Evolutionary conservation across 139 green algal genomes (phyloP), one percentile per base, ranked within the genome.

Genomic region (Ettlia oleoabundans): DNA sequence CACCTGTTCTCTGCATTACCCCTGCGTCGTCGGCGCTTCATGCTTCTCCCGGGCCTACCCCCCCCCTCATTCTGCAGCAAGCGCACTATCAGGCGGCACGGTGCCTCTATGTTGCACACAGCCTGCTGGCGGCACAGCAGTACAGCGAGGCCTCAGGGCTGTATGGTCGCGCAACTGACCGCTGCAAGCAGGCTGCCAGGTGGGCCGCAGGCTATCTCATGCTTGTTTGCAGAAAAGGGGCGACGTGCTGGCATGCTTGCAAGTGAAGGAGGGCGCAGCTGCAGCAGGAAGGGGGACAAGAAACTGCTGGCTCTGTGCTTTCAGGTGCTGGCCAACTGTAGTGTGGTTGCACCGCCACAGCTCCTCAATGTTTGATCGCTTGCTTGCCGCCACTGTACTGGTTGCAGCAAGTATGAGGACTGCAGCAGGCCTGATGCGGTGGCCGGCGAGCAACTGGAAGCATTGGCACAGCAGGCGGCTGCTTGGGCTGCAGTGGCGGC

Each of bases 91-190:
- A 87, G 58, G 88, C 91, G 32, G 30, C 42, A 2, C 80, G 91
- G 40, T 92, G 83, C 65, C 85, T 89, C 43, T 91, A 88, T 55
- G 73, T 92, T 40, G 93, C 86, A 1, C 91, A 95, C 77, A 73
- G 78, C 18, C 86, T 89, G 51, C 80, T 95, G 47, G 85, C 81
- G 0, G 84, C 41, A 4, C 61, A 52, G 41, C 89, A 90, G 67
- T 78, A 76, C 5, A 40, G 78, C 9, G 91, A 97, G 78, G 93
- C 94, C 3, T 84, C 81, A 35, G 88, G 89, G 32, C 76, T 97
- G 40, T 95, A 93, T 63, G 53, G 70, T 35, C 84, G 91, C 9
- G 84, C 91, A 22, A 7, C 15, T 1, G 32, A 79, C n/a, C 40
- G 79, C 38, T 84, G 79, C 70, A 41, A 58, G 51, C 70, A 87